Percentiles rank a stretch among this genome's conserved stretches.
Conservation (phyloP, 2,329 filamentous ascomycete genomes). For the Fusarium devonianum region DNA sequence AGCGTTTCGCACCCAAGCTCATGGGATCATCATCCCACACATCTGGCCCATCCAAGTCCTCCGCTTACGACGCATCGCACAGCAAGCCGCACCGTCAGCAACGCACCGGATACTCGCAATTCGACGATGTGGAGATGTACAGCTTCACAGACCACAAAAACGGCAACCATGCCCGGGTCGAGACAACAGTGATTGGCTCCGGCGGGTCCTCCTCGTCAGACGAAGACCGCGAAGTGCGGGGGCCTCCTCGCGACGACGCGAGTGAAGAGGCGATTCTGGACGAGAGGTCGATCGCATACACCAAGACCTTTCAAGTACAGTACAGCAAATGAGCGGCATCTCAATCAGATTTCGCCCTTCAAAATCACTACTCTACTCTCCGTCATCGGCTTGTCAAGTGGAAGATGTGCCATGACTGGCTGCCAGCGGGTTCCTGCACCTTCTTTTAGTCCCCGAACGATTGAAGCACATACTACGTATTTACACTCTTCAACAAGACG, state of each 20-base stretch:
- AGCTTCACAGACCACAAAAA: neutral
- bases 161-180: neutral
- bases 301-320: conserved; percentile 12
- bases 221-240: no score
- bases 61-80: neutral
- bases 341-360: no score
- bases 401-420: no score
- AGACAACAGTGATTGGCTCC: neutral
- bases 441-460: no score
- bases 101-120: conserved; percentile 21
- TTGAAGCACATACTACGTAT: no score
- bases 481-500: no score
- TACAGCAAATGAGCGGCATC: neutral
- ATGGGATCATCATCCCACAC: conserved; percentile 69
- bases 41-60: conserved; percentile 1
- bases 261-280: conserved; percentile 24
- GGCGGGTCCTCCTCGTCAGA: no score
- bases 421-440: no score
- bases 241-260: no score
- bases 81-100: conserved; percentile 19
- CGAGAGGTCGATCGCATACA: conserved; percentile 9
- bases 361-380: no score
- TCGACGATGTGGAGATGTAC: conserved; percentile 13
- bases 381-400: no score
- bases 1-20: conserved; percentile 66